Base-by-base conservation (phyloP, 2,329 filamentous ascomycete species). In the Helotiales sp. region DNA sequence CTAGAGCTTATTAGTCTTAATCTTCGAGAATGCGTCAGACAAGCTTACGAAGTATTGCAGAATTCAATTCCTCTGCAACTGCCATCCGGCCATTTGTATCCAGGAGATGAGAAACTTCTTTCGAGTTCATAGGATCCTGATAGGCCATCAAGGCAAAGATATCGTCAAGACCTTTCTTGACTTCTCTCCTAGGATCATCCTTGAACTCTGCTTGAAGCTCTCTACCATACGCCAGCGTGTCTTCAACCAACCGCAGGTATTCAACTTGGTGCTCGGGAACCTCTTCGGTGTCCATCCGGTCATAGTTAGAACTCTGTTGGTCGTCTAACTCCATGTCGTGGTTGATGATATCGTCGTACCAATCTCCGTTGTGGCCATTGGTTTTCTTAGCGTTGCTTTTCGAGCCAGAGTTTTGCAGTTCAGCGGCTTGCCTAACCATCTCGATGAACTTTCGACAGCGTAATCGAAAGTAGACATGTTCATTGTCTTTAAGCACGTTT, bases 361-460 rank as follows among this genome's bases (percentile, higher is more conserved):
- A 68, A 67, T 72, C 61, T 63, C 68, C 64, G 52, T 65, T 59
- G 58, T 76, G 70, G 52, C 74, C 73, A 64, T 77, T 74, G 55
- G 66, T 73, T 57, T 71, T 72, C 48, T 74, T 71, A 6, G 61
- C 62, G 48, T 67, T 63, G 51, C 72, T 69, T 2, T 52, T 59
- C 13, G 53, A 44, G 44, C 22, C 64, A 3, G 61, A 58, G 17
- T 65, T 63, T n/a, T 80, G 81, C 17, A 89, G 73, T 65, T 93
- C 88, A 2, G 87, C 86, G 33, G 86, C 87, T 57, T 82, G 83
- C 38, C 89, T 84, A 67, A 96, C 91, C 88, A 99, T 93, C 73
- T 99, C 95, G 60, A 98, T 88, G 72, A 98, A 97, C 71, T 95
- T 96, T 59, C 92, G 86, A 70, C 93, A 97, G 64, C 88, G 85